These are phyloP conservation scores for Kitagawia praeruptora DNA, from an alignment of 129 eudicot genomes.

Conservation along the genomic window DNA sequence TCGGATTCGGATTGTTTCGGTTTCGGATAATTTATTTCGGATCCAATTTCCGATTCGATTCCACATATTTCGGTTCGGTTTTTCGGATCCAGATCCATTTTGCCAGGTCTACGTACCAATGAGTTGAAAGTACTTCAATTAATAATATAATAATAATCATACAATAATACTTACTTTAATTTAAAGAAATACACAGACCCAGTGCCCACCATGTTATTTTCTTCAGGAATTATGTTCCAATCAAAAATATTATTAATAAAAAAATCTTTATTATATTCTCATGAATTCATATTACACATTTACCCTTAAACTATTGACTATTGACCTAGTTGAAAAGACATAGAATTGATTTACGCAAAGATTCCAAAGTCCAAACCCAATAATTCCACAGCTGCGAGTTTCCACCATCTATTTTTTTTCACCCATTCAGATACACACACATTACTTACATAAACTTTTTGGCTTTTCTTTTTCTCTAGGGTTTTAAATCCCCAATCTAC, in stretches of 20 bases:
- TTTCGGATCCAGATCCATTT: too few species aligned
- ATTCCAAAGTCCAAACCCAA: neutral
- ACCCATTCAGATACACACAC: neutral
- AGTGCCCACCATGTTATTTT: neutral
- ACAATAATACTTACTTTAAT: too few species aligned
- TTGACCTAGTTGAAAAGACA: neutral
- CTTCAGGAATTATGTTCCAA: neutral
- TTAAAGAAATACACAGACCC: too few species aligned
- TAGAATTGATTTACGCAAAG: neutral
- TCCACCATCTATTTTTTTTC: conserved; percentile 1
- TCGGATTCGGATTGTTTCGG: too few species aligned
- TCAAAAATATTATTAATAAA: too few species aligned
- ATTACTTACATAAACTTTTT: neutral
- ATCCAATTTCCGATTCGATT: too few species aligned
- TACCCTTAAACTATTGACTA: neutral
- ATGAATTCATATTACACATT: neutral
- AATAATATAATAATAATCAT: too few species aligned
- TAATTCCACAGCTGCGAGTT: neutral
- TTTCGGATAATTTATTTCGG: too few species aligned
- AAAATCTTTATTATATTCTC: neutral
- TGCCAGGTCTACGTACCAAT: too few species aligned
- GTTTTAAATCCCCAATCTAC: neutral
- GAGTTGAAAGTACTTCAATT: too few species aligned
- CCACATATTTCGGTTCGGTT: too few species aligned
- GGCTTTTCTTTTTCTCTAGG: neutral